phyloP scores from a whole-genome alignment of 176 grass and related monocot species.

The Carex littledalei region DNA sequence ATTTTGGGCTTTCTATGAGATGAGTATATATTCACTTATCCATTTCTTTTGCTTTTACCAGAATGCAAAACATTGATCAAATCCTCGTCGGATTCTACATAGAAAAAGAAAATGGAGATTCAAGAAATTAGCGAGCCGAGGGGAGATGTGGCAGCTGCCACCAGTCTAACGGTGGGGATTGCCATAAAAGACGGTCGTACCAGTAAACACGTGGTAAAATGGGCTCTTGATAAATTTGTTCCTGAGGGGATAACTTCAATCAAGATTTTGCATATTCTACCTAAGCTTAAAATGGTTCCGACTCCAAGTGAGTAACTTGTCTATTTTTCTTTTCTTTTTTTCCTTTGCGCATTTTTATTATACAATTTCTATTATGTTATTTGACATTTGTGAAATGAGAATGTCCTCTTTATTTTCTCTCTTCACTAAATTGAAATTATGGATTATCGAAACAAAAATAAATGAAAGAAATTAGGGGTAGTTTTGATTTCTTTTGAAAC shows the following conservation, averaged over 20 bases:
- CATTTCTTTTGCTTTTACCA: neutral
- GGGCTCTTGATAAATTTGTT: slow-evolving; percentile 87
- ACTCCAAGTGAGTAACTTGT: slow-evolving; percentile 59
- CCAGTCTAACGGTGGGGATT: slow-evolving; percentile 42
- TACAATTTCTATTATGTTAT: neutral
- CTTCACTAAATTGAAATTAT: neutral
- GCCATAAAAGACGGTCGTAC: slow-evolving; percentile 49
- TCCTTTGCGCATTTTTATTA: neutral
- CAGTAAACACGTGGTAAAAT: slow-evolving; percentile 68
- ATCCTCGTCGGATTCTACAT: neutral
- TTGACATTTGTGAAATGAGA: neutral
- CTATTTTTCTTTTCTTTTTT: neutral
- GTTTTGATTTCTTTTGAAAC: neutral
- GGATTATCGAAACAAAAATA: neutral
- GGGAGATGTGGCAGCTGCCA: slow-evolving; percentile 18
- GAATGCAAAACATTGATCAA: slow-evolving; percentile 17
- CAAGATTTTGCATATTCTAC: slow-evolving; percentile 64
- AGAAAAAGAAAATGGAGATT: slow-evolving; percentile 46
- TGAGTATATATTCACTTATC: neutral
- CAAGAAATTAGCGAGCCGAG: slow-evolving; percentile 28
- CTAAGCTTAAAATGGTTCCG: slow-evolving; percentile 61
- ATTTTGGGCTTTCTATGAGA: neutral
- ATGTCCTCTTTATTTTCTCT: neutral
- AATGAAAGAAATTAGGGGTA: neutral
- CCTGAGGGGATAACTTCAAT: slow-evolving; percentile 52